Evolutionary conservation across 805 yeast genomes (phyloP).

Genomic region (Candida pini): DNA sequence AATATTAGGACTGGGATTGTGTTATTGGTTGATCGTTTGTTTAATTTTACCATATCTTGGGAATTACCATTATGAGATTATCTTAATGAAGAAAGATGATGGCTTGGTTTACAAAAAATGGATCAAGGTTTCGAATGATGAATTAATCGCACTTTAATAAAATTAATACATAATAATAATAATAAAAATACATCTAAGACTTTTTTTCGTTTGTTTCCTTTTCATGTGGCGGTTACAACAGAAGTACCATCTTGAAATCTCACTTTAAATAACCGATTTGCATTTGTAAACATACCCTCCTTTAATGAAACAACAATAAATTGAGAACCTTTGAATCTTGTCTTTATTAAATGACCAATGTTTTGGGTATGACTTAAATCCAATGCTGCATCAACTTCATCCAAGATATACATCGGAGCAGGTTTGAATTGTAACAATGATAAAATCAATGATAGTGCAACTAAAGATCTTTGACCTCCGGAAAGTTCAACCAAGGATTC

Average conservation of each 20-base stretch:
- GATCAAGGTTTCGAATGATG: conserved; percentile 7
- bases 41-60: conserved; percentile 13
- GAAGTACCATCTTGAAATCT: conserved; percentile 96
- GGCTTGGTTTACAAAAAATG: conserved; percentile 19
- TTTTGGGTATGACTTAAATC: conserved; percentile 97
- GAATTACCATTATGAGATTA: conserved; percentile 8
- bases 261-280: conserved; percentile 88
- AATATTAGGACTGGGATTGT: conserved; percentile 14
- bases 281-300: conserved; percentile 98
- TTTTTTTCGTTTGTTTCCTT: too few species aligned
- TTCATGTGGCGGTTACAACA: conserved; percentile 66
- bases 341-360: conserved; percentile 93
- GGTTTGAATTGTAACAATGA: conserved; percentile 93
- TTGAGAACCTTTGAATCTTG: conserved; percentile 92
- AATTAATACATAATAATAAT: neutral
- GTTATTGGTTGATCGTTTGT: conserved; percentile 18
- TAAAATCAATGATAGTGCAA: conserved; percentile 87
- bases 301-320: conserved; percentile 94
- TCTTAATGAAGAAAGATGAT: conserved; percentile 11
- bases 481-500: conserved; percentile 90
- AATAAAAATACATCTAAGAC: neutral
- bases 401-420: conserved; percentile 96
- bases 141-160: neutral
- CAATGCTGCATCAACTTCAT: conserved; percentile 97
- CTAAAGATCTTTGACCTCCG: conserved; percentile 95